These are phyloP conservation scores for Lecanicillium sp. DNA, from an alignment of 2,329 filamentous ascomycete species.

Conservation along the genomic window DNA sequence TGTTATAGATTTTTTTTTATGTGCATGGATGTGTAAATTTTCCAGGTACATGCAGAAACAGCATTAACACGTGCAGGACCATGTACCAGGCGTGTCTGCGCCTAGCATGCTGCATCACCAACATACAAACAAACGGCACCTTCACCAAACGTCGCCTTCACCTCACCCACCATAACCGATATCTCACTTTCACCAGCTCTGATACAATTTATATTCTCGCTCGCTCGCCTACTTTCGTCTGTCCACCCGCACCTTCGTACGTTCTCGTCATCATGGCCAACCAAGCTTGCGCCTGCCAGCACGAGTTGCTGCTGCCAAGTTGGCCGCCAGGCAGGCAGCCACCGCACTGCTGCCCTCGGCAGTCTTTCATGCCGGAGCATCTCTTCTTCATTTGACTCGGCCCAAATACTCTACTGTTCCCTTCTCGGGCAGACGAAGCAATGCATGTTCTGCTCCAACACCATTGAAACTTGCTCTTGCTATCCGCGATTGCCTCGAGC, in stretches of 20 bases:
- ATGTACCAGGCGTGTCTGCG: too few relatives aligned
- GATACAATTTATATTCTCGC: too few relatives aligned
- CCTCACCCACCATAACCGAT: too few relatives aligned
- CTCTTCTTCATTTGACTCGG: background rate
- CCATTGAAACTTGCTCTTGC: conserved; percentile 13
- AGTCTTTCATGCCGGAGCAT: background rate
- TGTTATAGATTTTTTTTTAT: too few relatives aligned
- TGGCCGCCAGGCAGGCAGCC: background rate
- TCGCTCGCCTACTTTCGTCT: background rate
- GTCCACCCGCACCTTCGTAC: conserved; percentile 7
- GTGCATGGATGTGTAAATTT: too few relatives aligned
- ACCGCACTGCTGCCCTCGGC: background rate
- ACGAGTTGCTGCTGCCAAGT: background rate
- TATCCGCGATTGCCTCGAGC: background rate
- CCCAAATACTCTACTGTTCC: background rate
- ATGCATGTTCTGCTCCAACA: conserved; percentile 10
- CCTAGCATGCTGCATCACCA: too few relatives aligned
- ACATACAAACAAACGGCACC: too few relatives aligned
- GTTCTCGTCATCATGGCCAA: background rate
- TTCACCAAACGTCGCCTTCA: too few relatives aligned
- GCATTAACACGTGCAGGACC: too few relatives aligned
- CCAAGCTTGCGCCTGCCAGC: conserved; percentile 4
- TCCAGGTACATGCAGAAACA: too few relatives aligned
- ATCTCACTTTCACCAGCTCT: background rate
- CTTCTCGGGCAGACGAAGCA: conserved; percentile 3